Conservation (phyloP, 2,329 filamentous ascomycete species). For the Trichoderma endophyticum region DNA sequence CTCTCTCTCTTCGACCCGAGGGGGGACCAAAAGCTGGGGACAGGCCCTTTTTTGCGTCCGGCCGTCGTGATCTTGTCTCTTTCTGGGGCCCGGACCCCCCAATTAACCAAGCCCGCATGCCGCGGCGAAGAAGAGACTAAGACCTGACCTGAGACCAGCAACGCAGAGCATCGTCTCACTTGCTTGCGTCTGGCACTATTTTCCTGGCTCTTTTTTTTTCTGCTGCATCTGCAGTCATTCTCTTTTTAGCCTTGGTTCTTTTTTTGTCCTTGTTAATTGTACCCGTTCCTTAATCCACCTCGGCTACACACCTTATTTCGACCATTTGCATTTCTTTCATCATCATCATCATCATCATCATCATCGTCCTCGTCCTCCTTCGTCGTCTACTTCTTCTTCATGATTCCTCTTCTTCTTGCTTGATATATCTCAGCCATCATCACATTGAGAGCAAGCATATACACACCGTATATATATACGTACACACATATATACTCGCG, state of each 20-base stretch:
- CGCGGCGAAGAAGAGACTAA: neutral
- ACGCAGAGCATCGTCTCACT: neutral
- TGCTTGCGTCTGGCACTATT: neutral
- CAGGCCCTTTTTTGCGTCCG: neutral
- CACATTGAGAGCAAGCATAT: neutral
- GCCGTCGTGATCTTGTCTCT: neutral
- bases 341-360: too few species aligned
- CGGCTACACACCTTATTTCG: neutral
- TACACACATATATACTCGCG: too few species aligned
- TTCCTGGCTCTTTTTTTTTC: too few species aligned
- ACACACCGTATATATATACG: neutral
- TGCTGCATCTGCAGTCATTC: neutral
- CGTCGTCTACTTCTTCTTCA: neutral
- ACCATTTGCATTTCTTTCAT: neutral
- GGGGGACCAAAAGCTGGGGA: neutral
- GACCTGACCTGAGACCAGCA: neutral
- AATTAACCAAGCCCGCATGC: slow-evolving; percentile 1
- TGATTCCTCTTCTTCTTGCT: neutral
- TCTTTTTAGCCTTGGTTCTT: neutral
- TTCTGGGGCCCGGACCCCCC: neutral
- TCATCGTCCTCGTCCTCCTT: neutral
- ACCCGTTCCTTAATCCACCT: neutral
- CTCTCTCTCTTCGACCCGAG: neutral
- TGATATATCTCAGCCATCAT: neutral
- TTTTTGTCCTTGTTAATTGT: neutral